Conservation (phyloP, 192 early-diverging fungal genomes). For the Gigaspora rosea region DNA sequence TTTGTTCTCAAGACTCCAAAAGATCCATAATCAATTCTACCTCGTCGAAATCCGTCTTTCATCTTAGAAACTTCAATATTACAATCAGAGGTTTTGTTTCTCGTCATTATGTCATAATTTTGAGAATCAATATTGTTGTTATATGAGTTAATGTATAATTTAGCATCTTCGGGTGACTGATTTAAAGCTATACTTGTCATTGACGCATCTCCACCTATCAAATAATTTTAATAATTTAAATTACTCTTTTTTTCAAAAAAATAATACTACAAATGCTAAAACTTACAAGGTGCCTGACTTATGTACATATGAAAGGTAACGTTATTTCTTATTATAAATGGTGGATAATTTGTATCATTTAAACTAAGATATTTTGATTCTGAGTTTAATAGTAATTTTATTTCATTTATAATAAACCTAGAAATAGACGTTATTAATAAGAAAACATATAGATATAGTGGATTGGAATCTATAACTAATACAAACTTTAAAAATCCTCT, state of each 20-base stretch:
- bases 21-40: constrained; percentile 57
- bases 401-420: constrained; percentile 27
- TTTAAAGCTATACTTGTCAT: constrained; percentile 53
- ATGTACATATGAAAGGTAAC: constrained; percentile 72
- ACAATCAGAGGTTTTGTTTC: background rate
- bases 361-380: constrained; percentile 33
- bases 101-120: background rate
- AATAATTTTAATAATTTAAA: too few species aligned
- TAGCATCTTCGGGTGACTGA: background rate
- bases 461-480: background rate
- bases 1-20: constrained; percentile 75
- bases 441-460: background rate
- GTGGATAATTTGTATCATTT: background rate
- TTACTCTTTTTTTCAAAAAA: too few species aligned
- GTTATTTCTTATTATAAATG: constrained; percentile 30
- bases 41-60: constrained; percentile 50
- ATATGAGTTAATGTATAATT: constrained; percentile 5
- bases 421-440: background rate
- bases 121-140: constrained; percentile 3
- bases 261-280: too few species aligned
- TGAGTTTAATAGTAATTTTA: constrained; percentile 31
- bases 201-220: constrained; percentile 77
- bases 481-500: constrained; percentile 71
- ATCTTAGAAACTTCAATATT: background rate
- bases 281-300: constrained; percentile 74